These are phyloP conservation scores for Berberis vulgaris DNA, from an alignment of 164 flowering plant species.

Conservation along the genomic window DNA sequence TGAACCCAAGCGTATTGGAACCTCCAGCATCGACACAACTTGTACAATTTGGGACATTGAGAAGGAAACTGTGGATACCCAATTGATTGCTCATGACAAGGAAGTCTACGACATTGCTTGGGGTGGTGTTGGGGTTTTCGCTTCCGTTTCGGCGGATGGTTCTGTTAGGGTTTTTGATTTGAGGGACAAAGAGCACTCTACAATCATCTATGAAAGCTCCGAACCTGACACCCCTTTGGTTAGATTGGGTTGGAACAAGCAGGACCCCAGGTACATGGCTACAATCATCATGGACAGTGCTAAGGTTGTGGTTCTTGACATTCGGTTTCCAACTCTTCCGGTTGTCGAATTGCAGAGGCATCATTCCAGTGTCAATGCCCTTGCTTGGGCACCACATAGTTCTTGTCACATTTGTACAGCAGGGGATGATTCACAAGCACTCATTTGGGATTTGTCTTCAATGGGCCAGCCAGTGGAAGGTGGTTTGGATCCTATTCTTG, in stretches of 20 bases:
- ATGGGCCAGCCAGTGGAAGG: conserved; percentile 91
- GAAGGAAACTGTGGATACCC: conserved; percentile 65
- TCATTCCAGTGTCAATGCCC: conserved; percentile 78
- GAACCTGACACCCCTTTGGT: conserved; percentile 82
- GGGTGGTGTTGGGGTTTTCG: conserved; percentile 91
- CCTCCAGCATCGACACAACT: conserved; percentile 86
- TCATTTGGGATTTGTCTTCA: conserved; percentile 67
- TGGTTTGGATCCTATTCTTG: conserved; percentile 80
- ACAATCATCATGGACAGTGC: conserved; percentile 82
- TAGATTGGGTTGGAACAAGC: conserved; percentile 88
- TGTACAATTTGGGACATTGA: conserved; percentile 94
- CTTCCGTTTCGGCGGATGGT: conserved; percentile 91
- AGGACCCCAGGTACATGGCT: conserved; percentile 91
- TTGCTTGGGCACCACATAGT: conserved; percentile 95
- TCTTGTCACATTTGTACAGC: conserved; percentile 93
- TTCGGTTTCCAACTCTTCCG: conserved; percentile 73
- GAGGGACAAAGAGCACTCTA: conserved; percentile 89
- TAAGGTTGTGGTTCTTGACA: conserved; percentile 80
- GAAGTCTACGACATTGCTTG: conserved; percentile 93
- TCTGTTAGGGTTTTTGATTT: conserved; percentile 80
- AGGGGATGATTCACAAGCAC: conserved; percentile 84
- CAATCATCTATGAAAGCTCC: conserved; percentile 85
- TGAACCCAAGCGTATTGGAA: conserved; percentile 71
- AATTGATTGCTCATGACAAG: conserved; percentile 82
- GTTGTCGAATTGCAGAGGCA: conserved; percentile 88